Conservation (phyloP, 148 eudicot genomes). For the Rhododendron molle region DNA sequence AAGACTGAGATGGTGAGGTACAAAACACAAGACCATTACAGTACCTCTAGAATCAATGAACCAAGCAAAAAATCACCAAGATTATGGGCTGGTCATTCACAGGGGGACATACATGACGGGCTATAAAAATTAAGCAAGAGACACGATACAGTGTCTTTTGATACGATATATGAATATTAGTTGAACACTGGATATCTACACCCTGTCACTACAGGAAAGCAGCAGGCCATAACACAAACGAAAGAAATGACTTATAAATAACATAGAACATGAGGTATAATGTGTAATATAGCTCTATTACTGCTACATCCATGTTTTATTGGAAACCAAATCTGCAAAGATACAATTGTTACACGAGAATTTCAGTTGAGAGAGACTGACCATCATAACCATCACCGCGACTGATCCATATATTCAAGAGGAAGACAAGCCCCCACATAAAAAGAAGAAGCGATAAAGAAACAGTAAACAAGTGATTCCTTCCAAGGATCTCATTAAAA, state of each 20-base stretch:
- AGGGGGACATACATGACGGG: neutral
- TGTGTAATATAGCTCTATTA: neutral
- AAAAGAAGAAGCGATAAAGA: constrained; percentile 61
- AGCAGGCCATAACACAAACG: neutral
- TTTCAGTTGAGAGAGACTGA: constrained; percentile 20
- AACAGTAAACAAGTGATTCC: constrained; percentile 48
- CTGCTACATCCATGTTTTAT: neutral
- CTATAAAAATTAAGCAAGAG: neutral
- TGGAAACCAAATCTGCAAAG: neutral
- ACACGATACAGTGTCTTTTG: neutral
- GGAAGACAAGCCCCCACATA: constrained; percentile 75
- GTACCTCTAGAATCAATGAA: neutral
- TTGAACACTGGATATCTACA: neutral
- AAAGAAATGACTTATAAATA: neutral
- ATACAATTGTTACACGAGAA: neutral
- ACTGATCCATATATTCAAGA: constrained; percentile 66
- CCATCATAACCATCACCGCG: constrained; percentile 60
- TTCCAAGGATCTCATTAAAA: constrained; percentile 41
- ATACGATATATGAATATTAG: neutral
- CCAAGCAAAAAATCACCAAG: neutral
- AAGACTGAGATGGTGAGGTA: neutral
- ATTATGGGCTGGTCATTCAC: neutral
- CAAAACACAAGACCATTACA: neutral
- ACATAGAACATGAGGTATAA: too few species aligned
- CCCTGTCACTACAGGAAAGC: neutral